Percentiles rank a stretch among this genome's conserved stretches.
Conservation (phyloP, 345 rosid species). For the Melaleuca alternifolia region DNA sequence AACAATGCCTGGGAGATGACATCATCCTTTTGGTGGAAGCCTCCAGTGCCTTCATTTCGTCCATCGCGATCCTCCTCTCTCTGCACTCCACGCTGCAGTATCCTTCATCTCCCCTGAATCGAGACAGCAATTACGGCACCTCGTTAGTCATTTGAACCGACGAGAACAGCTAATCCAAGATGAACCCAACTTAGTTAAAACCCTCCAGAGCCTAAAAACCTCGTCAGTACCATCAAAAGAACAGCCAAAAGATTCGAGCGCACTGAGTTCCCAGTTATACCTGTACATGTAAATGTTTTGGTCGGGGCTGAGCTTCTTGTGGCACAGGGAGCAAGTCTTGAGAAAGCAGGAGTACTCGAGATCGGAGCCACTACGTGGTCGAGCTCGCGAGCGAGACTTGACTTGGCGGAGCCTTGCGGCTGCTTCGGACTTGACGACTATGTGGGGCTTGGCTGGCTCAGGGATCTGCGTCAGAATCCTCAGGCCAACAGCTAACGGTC, state of each 20-base stretch:
- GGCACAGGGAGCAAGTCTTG: constrained; percentile 51
- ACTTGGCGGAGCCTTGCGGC: constrained; percentile 4
- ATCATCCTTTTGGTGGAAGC: constrained; percentile 26
- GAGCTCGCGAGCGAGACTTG: not conserved
- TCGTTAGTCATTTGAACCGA: not conserved
- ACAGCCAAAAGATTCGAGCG: not conserved
- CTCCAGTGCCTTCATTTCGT: constrained; percentile 30
- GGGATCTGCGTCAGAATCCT: constrained; percentile 29
- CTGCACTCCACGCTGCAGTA: constrained; percentile 75
- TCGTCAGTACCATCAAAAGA: not conserved
- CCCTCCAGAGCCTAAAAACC: not conserved
- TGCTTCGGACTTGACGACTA: constrained; percentile 24
- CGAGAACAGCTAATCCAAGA: not conserved
- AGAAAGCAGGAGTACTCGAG: constrained; percentile 24
- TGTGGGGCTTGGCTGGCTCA: constrained; percentile 11
- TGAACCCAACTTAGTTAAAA: not conserved
- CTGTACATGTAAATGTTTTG: constrained; percentile 85
- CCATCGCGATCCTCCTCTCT: constrained; percentile 45
- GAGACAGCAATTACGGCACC: not conserved
- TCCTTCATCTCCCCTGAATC: constrained; percentile 60
- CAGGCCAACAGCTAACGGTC: constrained; percentile 32
- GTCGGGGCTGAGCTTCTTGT: constrained; percentile 32
- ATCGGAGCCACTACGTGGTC: too few species aligned
- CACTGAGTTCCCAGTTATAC: constrained; percentile 7
- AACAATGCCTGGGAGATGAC: constrained; percentile 20